Base-by-base conservation (phyloP, 2,329 filamentous ascomycete genomes). In the Tolypocladium sp. region DNA sequence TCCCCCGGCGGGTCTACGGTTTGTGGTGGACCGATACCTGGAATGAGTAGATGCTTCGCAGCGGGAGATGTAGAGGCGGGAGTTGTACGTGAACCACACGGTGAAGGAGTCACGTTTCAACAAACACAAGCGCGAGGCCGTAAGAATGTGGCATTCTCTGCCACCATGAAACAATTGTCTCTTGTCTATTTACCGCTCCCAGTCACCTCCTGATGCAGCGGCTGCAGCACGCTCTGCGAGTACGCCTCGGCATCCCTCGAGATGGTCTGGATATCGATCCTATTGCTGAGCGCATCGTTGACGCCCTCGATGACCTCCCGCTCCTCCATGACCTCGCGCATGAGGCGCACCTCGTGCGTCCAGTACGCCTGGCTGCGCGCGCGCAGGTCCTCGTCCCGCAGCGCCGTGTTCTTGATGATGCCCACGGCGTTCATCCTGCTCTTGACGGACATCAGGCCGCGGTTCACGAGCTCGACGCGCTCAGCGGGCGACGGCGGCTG, bases 391-490 rank as follows among this genome's bases (percentile, higher is more conserved):
- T 84, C 80, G 73, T 97, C 90, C 58, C 92, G 78, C 59, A 88
- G 79, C 20, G 90, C 82, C 3, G 91, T 90, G 76, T 97, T 97
- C 70, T 88, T 84, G 53, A 96, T 76, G 59, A 96, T 85, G 9
- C 85, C 89, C 42, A 90, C 76, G 0, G 89, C 90, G 65, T 83
- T 86, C 61, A 96, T 71, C 71, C 88, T 91, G 58, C 83, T 81
- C 69, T 86, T 82, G 15, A 83, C 79, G 6, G 74, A 74, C 51
- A 84, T 82, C 55, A 96, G 72, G 3, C 77, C 72, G 55, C 81
- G 77, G 56, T 83, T 80, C 1, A 79, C 76, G 1, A 72, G 67
- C 64, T 91, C 87, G 49, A 95, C 74, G 61, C 90, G 84, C 70
- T 90, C 86, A 1, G 85, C 82, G 0, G 86, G 72, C 0, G 81